phyloP scores from a whole-genome alignment of 331 rosid species.

The Erythrophleum ivorense region DNA sequence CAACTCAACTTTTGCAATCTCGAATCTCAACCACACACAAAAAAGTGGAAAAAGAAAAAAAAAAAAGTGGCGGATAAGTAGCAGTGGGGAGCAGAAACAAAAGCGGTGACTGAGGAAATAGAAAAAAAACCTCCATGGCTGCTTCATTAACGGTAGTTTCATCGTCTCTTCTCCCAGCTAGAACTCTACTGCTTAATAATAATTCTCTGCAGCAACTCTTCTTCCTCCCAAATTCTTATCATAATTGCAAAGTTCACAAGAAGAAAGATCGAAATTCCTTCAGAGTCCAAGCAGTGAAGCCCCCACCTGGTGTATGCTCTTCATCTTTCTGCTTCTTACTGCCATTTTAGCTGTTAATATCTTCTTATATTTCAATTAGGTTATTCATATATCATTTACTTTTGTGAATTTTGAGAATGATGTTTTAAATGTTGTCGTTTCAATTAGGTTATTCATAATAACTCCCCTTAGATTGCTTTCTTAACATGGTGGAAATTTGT shows the following conservation, averaged over 20 bases:
- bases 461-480: not conserved
- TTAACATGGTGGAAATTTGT: not conserved
- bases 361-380: not conserved
- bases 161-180: conserved; percentile 58
- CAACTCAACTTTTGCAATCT: not conserved
- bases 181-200: conserved; percentile 11
- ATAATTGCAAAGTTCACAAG: conserved; percentile 19
- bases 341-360: not conserved
- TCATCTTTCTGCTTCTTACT: conserved; percentile 4
- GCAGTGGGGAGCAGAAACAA: conserved; percentile 21
- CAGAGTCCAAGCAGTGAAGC: conserved; percentile 68
- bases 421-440: too few species aligned
- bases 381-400: not conserved
- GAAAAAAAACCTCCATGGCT: conserved; percentile 30
- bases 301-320: conserved; percentile 76
- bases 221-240: conserved; percentile 39
- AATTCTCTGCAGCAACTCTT: conserved; percentile 33
- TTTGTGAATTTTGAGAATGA: too few species aligned
- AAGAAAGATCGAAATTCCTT: conserved; percentile 41
- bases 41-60: not conserved
- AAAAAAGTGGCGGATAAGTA: conserved; percentile 3
- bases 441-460: not conserved
- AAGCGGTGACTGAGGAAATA: too few species aligned
- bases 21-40: conserved; percentile 40
- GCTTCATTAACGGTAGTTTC: conserved; percentile 49